Base-by-base conservation (phyloP, 2,329 filamentous ascomycete genomes). In the Beauveria brongniartii region DNA sequence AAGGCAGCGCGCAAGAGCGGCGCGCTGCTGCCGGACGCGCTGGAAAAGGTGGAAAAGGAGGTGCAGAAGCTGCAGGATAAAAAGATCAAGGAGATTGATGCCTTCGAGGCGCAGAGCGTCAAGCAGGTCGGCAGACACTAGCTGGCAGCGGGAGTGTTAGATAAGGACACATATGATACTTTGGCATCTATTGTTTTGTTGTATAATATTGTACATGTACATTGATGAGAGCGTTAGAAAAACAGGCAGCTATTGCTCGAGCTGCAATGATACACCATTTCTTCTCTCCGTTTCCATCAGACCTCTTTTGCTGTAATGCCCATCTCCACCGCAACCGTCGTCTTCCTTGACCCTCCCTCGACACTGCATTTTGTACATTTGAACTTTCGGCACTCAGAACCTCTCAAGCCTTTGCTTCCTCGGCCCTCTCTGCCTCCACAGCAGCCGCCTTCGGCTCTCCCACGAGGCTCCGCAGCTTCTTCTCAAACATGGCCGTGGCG, bases 1-100 rank as follows among this genome's bases (percentile, higher is more conserved):
- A 77, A 77, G 69, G 72, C 74, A 48, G 83, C 80, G 81, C 72
- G 69, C 64, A 77, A 77, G 72, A 75, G 74, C 10, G 73, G 72
- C 22, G 41, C 64, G 12, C 65, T 85, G 34, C 68, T 76, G 46
- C 74, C 75, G 1, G 82, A 85, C 65, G 68, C 80, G n/a, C 76
- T 78, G 64, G 74, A 74, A 65, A 75, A 78, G 68, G 74, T 82
- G 5, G 77, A 79, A 44, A 77, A 71, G 61, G 74, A 78, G 68
- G 64, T 78, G 68, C 77, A 80, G 67, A 78, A 79, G 72, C 63
- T 77, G 62, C 80, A 81, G 73, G 78, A 82, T 62, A 81, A 81
- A 72, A 75, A 78, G 70, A 77, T 83, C 73, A 75, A 76, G 68
- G 75, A 74, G 59, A 77, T 85, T 52, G 77, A 82, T 51, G 67